Conservation (phyloP, 768 basidiomycete species). For the Russula sp. region DNA sequence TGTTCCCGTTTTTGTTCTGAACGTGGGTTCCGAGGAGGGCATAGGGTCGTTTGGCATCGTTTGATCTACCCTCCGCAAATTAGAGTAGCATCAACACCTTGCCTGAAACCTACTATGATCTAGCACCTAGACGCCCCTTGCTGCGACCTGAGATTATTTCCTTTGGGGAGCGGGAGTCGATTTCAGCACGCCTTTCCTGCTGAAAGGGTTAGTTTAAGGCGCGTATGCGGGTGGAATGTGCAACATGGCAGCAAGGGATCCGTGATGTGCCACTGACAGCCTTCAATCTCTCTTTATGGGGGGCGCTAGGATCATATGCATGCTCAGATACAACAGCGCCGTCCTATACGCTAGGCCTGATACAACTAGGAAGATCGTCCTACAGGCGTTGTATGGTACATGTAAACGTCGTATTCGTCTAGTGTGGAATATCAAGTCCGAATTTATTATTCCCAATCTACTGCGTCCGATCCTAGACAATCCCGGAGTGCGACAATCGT, state of each 20-base stretch:
- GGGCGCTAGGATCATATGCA: no score
- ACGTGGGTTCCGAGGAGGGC: no score
- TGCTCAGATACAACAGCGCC: no score
- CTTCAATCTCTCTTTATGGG: no score
- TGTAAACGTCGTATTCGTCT: neutral
- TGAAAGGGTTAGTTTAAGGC: no score
- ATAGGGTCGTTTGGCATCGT: neutral
- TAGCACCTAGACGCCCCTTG: neutral
- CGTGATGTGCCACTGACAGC: no score
- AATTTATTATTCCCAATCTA: neutral
- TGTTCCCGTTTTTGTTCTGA: constrained; percentile 69
- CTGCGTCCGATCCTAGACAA: neutral
- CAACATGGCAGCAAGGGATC: no score
- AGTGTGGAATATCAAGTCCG: neutral
- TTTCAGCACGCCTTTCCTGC: no score
- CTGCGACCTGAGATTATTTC: neutral
- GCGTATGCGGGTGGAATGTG: no score
- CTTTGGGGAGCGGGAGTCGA: neutral
- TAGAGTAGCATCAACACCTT: neutral
- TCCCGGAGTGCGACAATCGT: neutral
- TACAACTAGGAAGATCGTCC: neutral
- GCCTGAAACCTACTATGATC: neutral
- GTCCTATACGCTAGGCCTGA: neutral
- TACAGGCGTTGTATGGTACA: neutral
- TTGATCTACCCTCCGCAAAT: neutral